Conservation (phyloP, 345 rosid genomes). For the Gossypium herbaceum region DNA sequence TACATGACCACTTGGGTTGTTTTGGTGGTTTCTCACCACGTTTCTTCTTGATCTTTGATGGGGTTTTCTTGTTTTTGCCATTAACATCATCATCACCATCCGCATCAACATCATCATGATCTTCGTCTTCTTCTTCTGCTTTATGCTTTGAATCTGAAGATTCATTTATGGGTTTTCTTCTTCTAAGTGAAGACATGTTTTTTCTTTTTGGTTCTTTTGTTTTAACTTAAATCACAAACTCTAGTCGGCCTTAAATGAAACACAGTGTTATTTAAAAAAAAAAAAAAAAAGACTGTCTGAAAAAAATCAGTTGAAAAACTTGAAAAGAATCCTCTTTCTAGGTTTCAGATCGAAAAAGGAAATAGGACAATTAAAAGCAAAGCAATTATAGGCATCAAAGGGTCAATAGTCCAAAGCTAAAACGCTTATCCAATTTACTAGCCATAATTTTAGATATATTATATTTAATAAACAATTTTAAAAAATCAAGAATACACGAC, state of each 20-base stretch:
- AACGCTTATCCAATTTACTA: not conserved
- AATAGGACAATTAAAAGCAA: not conserved
- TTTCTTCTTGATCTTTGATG: not conserved
- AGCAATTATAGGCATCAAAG: not conserved
- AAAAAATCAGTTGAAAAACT: not conserved
- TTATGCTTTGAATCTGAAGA: conserved; percentile 4
- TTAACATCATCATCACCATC: conserved; percentile 13
- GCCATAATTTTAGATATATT: not conserved
- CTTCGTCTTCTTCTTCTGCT: not conserved
- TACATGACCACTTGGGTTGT: conserved; percentile 59
- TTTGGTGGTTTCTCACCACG: not conserved
- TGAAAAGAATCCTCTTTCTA: not conserved
- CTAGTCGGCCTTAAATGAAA: too few relatives aligned
- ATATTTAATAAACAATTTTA: not conserved
- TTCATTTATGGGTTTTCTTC: conserved; percentile 21
- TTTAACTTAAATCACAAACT: not conserved
- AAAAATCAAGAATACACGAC: not conserved
- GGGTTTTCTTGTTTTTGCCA: conserved; percentile 3
- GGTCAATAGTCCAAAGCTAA: not conserved
- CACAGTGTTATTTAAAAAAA: not conserved
- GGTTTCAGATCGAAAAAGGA: not conserved
- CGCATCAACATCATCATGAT: not conserved
- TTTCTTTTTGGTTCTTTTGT: not conserved
- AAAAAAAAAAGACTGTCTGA: not conserved
- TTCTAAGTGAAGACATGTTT: conserved; percentile 23